Evolutionary conservation across 441 rosid species (phyloP).

Genomic region (Syzygium syzygioides): DNA sequence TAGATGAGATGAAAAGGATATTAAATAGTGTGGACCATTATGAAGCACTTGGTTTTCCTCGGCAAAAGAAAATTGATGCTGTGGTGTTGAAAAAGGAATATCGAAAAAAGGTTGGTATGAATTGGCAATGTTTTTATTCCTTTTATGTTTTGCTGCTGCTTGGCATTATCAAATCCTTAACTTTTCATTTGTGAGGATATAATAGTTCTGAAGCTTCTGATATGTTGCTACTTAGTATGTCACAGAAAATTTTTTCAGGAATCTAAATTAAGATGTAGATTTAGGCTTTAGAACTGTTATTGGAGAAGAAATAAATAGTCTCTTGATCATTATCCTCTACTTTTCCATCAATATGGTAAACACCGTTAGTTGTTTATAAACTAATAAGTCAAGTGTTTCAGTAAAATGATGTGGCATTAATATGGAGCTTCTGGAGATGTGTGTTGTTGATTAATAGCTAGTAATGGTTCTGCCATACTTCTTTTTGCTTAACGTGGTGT

Average conservation of each 20-base stretch:
- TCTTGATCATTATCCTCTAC: not conserved
- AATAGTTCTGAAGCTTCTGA: not conserved
- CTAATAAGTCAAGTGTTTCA: not conserved
- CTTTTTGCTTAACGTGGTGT: not conserved
- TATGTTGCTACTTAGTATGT: not conserved
- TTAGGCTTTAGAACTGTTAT: not conserved
- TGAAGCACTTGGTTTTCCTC: slow-evolving; percentile 77
- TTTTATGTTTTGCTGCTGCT: not conserved
- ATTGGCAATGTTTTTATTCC: not conserved
- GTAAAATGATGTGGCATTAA: not conserved
- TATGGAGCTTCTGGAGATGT: not conserved
- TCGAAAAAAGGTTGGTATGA: slow-evolving; percentile 59
- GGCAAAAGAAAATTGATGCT: slow-evolving; percentile 61
- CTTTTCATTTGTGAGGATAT: not conserved
- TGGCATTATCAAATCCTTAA: not conserved
- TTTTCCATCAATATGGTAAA: not conserved
- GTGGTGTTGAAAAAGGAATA: slow-evolving; percentile 76
- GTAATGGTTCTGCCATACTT: not conserved
- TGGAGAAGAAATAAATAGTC: not conserved
- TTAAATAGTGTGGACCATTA: slow-evolving; percentile 70
- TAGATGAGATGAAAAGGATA: slow-evolving; percentile 91
- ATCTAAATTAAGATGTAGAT: not conserved
- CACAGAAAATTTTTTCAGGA: not conserved
- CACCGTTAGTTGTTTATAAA: not conserved
- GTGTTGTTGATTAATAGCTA: not conserved